Evolutionary conservation across 2,329 filamentous ascomycete genomes (phyloP).

Genomic region (Calonectria pauciramosa): DNA sequence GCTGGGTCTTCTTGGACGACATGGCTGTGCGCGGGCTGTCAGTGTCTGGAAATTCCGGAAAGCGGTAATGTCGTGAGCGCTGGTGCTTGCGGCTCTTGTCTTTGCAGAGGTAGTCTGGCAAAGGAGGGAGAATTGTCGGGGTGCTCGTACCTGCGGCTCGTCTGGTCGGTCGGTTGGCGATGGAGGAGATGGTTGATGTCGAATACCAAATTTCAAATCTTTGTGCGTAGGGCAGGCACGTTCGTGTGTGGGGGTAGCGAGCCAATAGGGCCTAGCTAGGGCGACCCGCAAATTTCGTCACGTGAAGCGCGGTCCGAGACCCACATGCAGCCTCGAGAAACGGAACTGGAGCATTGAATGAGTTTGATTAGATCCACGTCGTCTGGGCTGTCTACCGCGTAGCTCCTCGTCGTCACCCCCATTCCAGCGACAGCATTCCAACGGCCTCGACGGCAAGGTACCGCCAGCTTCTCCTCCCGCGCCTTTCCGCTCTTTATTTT

Average conservation of each 20-base stretch:
- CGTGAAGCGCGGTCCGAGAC: constrained; percentile 39
- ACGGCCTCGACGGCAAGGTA: constrained; percentile 31
- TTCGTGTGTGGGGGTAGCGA: constrained; percentile 51
- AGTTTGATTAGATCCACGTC: constrained; percentile 38
- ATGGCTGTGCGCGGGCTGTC: constrained; percentile 53
- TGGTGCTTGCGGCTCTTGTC: constrained; percentile 38
- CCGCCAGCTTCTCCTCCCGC: constrained; percentile 37
- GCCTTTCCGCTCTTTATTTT: constrained; percentile 29
- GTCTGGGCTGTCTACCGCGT: constrained; percentile 43
- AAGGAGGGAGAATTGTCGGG: constrained; percentile 38
- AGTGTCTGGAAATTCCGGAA: constrained; percentile 42
- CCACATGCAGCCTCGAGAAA: constrained; percentile 31
- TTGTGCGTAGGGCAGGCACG: constrained; percentile 59
- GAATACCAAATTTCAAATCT: constrained; percentile 56
- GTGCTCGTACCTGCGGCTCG: constrained; percentile 58
- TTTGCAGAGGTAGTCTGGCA: constrained; percentile 35
- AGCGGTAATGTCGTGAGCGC: constrained; percentile 28
- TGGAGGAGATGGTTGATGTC: constrained; percentile 55
- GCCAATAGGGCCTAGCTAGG: constrained; percentile 49
- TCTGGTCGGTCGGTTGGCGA: constrained; percentile 56
- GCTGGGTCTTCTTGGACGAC: constrained; percentile 66
- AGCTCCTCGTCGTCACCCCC: constrained; percentile 41
- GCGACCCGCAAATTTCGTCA: constrained; percentile 31
- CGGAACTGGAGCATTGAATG: constrained; percentile 38
- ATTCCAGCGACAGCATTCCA: constrained; percentile 45